Base-by-base conservation (phyloP, 257 asterid species). In the Scutellaria barbata region DNA sequence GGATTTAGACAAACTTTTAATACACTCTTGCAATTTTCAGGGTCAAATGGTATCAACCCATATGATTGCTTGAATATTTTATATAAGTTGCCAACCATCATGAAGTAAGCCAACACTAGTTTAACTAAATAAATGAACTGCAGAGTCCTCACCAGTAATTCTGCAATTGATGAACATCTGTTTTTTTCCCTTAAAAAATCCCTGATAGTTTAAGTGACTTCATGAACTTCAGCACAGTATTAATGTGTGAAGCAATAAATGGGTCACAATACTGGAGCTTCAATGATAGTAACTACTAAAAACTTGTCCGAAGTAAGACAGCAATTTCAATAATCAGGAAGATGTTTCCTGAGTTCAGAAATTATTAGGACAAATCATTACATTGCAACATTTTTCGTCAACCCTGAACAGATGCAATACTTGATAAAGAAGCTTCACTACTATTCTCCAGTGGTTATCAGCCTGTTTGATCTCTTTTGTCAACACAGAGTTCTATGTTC, bases 21-120 rank as follows among this genome's bases (percentile, higher is more conserved):
- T 52, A 45, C 52, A 47, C 46, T 43, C 50, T 43, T 54, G 8
- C 42, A 25, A 20, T 33, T 52, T 65, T 59, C 46, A 8, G 45
- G 37, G 46, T 58, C 63, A 67, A 39, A 52, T 58, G 66, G 58
- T 68, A 50, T 52, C n/a, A n/a, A 14, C 41, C 47, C 39, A 72
- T 43, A 73, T 48, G 17, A 2, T 39, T n/a, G 54, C 58, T 20
- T 30, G 16, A 40, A 2, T 48, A 67, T 41, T 62, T 65, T 17
- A 40, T 46, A 22, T n/a, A 63, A 70, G 46, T 76, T 22, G 11
- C 14, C 64, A 55, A 10, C 57, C 64, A 33, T 69, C 18, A 48
- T 11, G 48, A 22, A 53, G 57, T 39, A 63, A 47, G 39, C 20
- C 63, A 43, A 10, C 16, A 46, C 47, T 47, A 45, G 52, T 52